Evolutionary conservation across 345 rosid genomes (phyloP).

Genomic region (Aurinia saxatilis): DNA sequence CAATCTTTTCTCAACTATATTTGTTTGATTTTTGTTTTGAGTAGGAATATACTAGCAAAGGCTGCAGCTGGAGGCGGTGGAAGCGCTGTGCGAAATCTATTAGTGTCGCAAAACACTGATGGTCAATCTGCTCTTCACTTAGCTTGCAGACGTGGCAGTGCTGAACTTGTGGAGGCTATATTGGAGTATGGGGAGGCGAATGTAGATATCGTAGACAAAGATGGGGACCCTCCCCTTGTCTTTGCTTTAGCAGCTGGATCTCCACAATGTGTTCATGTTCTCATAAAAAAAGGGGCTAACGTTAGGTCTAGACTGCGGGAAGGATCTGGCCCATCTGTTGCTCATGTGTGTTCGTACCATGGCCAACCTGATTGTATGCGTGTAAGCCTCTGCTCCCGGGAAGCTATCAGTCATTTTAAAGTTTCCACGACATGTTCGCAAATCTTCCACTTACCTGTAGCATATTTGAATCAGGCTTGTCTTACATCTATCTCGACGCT

Average conservation of each 20-base stretch:
- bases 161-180: constrained; percentile 71
- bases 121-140: constrained; percentile 96
- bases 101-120: constrained; percentile 83
- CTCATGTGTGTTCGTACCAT: constrained; percentile 97
- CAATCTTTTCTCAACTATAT: constrained; percentile 7
- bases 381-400: constrained; percentile 43
- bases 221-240: constrained; percentile 96
- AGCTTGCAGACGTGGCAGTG: constrained; percentile 97
- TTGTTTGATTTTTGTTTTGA: constrained; percentile 10
- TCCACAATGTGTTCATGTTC: constrained; percentile 86
- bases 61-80: constrained; percentile 57
- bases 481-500: constrained; percentile 1
- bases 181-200: constrained; percentile 57
- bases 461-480: neutral
- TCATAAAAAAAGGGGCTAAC: constrained; percentile 75
- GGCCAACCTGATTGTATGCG: constrained; percentile 99
- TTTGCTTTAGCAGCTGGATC: constrained; percentile 99
- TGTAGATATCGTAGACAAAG: constrained; percentile 89
- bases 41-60: constrained; percentile 70
- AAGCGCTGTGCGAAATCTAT: constrained; percentile 42
- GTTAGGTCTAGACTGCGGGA: constrained; percentile 82
- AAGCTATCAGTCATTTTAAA: constrained; percentile 4
- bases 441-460: constrained; percentile 2
- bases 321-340: constrained; percentile 88
- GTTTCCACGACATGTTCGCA: neutral